Base-by-base conservation (phyloP, 306 rosid genomes). In the Oxytropis ochrocephala region DNA sequence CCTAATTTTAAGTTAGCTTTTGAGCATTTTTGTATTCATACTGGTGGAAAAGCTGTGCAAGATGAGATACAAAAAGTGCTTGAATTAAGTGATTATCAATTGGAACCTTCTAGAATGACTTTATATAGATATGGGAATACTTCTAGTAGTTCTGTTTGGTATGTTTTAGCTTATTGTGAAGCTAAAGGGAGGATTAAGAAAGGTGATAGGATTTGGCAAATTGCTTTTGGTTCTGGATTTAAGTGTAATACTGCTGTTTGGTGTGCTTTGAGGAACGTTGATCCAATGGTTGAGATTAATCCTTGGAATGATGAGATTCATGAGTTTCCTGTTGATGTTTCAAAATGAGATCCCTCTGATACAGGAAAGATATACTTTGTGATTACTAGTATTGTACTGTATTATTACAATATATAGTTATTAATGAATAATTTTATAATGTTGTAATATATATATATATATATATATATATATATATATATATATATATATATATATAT, bases 221-320 rank as follows among this genome's bases (percentile, higher is more conserved):
- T 75, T 14, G 63, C 64, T 14, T 56, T 75, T 67, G 80, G 80
- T 1, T 47, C 75, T 10, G 80, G 80, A 16, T 75, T 75, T 49
- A 75, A 75, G 69, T 75, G 80, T 43, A 75, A 67, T n/a, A 75
- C 69, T 59, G 69, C 55, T 7, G 80, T 75, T 17, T 67, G 63
- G 80, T 1, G 41, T 38, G 75, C 80, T 1, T 32, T 75, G 44
- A 19, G 57, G 32, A 58, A 10, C n/a, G 6, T 75, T 67, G 70
- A 59, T 49, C 69, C 56, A 11, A 4, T 21, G 4, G 27, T 19
- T 1, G 57, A 67, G 29, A 59, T 8, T 29, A 75, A 58, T 21
- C 49, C 80, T 14, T 75, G 80, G 75, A 59, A 8, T 10, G 53
- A 75, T 56, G 60, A 66, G 29, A 58, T 75, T 66, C 61, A 56